Conservation (phyloP, 768 basidiomycete species). For the Trametes gibbosa region DNA sequence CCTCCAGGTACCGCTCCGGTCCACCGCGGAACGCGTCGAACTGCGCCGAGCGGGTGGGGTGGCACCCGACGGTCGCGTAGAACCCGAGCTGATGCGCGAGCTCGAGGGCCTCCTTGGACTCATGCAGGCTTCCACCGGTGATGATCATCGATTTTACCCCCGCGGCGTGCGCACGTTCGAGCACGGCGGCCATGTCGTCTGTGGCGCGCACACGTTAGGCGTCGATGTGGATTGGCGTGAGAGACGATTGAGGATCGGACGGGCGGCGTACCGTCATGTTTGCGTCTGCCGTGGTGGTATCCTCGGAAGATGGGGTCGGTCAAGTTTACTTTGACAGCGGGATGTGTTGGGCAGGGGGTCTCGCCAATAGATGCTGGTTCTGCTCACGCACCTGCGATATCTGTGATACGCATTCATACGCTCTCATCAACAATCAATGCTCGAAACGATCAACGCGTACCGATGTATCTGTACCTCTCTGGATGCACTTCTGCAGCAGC, state of each 20-base stretch:
- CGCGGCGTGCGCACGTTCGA: slow-evolving; percentile 52
- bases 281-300: slow-evolving; percentile 44
- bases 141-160: slow-evolving; percentile 73
- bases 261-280: slow-evolving; percentile 44
- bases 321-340: slow-evolving; percentile 40
- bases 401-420: slow-evolving; percentile 26
- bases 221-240: slow-evolving; percentile 16
- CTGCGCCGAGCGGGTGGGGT: slow-evolving; percentile 72
- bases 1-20: slow-evolving; percentile 56
- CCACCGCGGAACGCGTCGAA: slow-evolving; percentile 59
- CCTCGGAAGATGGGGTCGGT: slow-evolving; percentile 60
- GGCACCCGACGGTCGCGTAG: slow-evolving; percentile 76
- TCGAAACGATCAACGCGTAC: slow-evolving; percentile 16
- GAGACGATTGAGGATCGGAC: slow-evolving; percentile 26
- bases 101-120: slow-evolving; percentile 56
- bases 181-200: slow-evolving; percentile 64
- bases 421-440: no score
- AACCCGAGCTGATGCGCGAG: slow-evolving; percentile 59
- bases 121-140: slow-evolving; percentile 68
- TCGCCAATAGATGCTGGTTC: neutral
- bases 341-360: neutral
- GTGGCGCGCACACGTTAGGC: neutral
- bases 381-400: slow-evolving; percentile 42
- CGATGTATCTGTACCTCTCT: slow-evolving; percentile 34
- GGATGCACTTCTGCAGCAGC: slow-evolving; percentile 13